Conservation (phyloP, 495 filamentous ascomycete species). For the Talaromyces adpressus region DNA sequence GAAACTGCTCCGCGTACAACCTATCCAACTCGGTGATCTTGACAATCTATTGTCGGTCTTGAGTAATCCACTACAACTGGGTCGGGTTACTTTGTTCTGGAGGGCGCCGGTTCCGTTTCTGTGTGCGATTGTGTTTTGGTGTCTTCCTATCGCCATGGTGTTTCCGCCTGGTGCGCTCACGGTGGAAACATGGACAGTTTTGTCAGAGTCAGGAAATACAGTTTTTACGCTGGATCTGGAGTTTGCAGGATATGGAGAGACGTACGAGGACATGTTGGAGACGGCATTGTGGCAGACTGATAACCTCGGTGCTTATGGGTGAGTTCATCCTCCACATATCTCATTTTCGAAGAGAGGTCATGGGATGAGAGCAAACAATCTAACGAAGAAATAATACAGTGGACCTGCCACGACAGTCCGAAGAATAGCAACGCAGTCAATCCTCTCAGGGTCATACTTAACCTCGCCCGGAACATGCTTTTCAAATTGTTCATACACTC, state of each 20-base stretch:
- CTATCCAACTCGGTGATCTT: slow-evolving; percentile 8
- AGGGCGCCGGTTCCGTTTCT: slow-evolving; percentile 7
- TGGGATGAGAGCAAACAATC: not conserved
- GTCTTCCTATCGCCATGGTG: slow-evolving; percentile 11
- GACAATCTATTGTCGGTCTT: slow-evolving; percentile 7
- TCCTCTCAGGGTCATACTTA: slow-evolving; percentile 9
- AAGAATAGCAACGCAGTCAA: slow-evolving; percentile 8
- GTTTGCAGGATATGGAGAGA: slow-evolving; percentile 1
- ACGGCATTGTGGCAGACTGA: slow-evolving; percentile 9
- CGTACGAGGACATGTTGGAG: slow-evolving; percentile 7
- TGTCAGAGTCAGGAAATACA: not conserved
- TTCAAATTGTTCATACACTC: slow-evolving; percentile 14
- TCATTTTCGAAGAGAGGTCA: not conserved
- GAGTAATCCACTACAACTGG: slow-evolving; percentile 8
- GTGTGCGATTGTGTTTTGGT: slow-evolving; percentile 10
- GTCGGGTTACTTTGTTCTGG: slow-evolving; percentile 2
- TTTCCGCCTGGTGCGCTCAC: slow-evolving; percentile 10
- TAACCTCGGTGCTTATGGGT: slow-evolving; percentile 11
- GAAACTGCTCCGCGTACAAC: slow-evolving; percentile 5
- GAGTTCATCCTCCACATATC: not conserved
- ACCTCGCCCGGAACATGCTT: slow-evolving; percentile 10
- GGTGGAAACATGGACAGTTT: slow-evolving; percentile 4
- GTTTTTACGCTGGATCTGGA: slow-evolving; percentile 6
- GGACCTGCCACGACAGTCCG: slow-evolving; percentile 3
- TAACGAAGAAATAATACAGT: not conserved